Evolutionary conservation across 2,329 filamentous ascomycete species (phyloP).

Genomic region (Talaromyces albobiverticillius): DNA sequence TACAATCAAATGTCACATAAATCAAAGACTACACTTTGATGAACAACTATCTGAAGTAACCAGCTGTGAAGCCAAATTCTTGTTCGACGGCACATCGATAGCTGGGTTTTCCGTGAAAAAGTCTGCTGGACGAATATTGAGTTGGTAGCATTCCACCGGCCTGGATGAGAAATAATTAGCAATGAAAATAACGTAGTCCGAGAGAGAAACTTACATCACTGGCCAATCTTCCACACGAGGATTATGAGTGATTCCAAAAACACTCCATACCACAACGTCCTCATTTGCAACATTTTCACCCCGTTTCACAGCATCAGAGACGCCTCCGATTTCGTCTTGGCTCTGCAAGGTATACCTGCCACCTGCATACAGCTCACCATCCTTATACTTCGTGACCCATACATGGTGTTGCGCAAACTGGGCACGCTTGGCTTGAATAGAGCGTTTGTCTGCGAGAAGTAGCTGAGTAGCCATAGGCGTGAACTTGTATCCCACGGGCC

Average conservation of each 20-base stretch:
- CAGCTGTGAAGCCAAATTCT: constrained; percentile 31
- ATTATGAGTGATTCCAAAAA: constrained; percentile 45
- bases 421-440: constrained; percentile 51
- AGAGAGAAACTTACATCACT: constrained; percentile 34
- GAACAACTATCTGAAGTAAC: constrained; percentile 32
- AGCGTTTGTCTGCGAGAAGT: constrained; percentile 53
- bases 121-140: constrained; percentile 49
- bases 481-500: constrained; percentile 57
- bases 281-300: constrained; percentile 34
- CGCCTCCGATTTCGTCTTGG: constrained; percentile 36
- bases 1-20: no score
- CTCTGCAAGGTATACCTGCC: constrained; percentile 55
- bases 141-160: constrained; percentile 37
- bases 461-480: constrained; percentile 55
- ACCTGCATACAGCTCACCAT: constrained; percentile 53
- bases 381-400: constrained; percentile 53
- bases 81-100: constrained; percentile 50
- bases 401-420: constrained; percentile 57
- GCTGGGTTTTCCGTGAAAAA: constrained; percentile 55
- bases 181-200: background rate
- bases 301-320: constrained; percentile 32
- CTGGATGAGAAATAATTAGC: constrained; percentile 20
- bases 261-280: constrained; percentile 45
- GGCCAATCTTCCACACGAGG: constrained; percentile 45
- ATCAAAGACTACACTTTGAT: constrained; percentile 23